Conservation (phyloP, 441 rosid genomes). For the Adansonia madagascariensis region DNA sequence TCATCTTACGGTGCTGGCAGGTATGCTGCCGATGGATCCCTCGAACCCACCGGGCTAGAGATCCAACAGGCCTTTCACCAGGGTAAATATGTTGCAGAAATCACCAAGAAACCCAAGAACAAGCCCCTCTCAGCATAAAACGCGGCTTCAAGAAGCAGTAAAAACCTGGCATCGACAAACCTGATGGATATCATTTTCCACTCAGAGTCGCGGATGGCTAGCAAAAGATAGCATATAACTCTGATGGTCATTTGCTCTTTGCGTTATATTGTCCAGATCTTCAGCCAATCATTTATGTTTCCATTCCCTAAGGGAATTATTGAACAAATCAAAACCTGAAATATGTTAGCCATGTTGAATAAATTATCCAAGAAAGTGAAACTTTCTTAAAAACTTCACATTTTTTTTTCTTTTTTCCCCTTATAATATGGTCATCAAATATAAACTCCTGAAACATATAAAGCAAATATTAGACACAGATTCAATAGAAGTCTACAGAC, state of each 20-base stretch:
- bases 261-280: no score
- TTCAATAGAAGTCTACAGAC: no score
- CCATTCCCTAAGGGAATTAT: no score
- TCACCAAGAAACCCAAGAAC: conserved; percentile 65
- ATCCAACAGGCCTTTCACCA: conserved; percentile 78
- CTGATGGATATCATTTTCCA: background rate
- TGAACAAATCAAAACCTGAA: no score
- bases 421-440: no score
- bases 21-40: conserved; percentile 78
- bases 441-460: no score
- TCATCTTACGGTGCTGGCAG: conserved; percentile 88
- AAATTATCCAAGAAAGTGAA: no score
- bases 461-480: no score
- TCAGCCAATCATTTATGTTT: no score
- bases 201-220: background rate
- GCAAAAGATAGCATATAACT: background rate
- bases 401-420: no score
- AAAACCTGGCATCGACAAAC: background rate
- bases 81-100: conserved; percentile 75
- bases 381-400: no score
- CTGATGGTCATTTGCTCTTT: background rate
- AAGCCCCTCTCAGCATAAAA: conserved; percentile 15
- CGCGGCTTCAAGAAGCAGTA: background rate
- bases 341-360: no score
- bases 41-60: conserved; percentile 81